Evolutionary conservation across 768 basidiomycete species (phyloP), one percentile per base, ranked within the genome.

Genomic region (Mrakia blollopis): DNA sequence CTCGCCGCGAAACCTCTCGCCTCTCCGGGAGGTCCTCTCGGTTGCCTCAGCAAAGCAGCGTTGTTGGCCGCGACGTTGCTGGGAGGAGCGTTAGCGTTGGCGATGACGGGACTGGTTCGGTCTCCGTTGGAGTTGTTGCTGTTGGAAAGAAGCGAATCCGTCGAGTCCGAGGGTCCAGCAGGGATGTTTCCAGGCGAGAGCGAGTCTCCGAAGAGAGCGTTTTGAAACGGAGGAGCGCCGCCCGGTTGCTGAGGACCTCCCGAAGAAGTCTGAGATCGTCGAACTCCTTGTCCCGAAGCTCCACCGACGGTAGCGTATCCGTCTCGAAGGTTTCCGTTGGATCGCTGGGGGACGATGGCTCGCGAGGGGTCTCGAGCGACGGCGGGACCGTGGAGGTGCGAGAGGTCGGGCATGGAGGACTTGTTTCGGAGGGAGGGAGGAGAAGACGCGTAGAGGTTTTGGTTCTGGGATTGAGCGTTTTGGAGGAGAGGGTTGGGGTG

Each of bases 381-480:
- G n/a, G 81, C 79, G 13, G 83, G 82, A 18, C 83, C 83, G 76
- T 83, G 82, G 74, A 84, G 81, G 23, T 82, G 60, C 39, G 54
- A 72, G 28, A 73, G 76, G 63, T 74, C 76, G 3, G 97, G 97
- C 97, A 98, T 98, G 32, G 94, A 96, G 85, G 97, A 97, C 87
- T 98, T 98, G 84, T 91, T 89, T 60, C 95, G 90, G 74, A 98
- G 88, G 60, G 89, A 86, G 73, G 85, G 25, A 21, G 83, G 83
- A 67, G 76, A 70, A 85, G 87, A 79, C 84, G 86, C 80, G 85
- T 85, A 76, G 84, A 85, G 75, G 85, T 86, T 81, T 57, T 72
- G 65, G 39, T 62, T 62, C 44, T 62, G 52, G 37, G 47, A 50
- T 25, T 74, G 75, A 1, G 28, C 60, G 37, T 74, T 60, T 71